Conservation (phyloP, 768 basidiomycete species). For the Nevesoporus exiguus region DNA sequence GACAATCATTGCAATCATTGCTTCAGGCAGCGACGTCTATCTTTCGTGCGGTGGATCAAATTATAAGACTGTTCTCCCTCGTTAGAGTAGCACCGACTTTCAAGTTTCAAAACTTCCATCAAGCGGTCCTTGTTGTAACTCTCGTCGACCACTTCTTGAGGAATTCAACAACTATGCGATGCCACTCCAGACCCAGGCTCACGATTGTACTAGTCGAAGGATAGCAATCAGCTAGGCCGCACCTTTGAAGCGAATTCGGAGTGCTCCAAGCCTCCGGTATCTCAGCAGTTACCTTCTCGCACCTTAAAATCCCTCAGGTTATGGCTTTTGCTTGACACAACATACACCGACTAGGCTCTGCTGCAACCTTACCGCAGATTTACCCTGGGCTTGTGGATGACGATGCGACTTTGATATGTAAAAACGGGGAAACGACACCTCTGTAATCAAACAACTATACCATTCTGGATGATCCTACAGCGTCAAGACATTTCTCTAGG, state of each 20-base stretch:
- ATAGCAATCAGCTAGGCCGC: neutral
- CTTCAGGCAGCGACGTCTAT: slow-evolving; percentile 10
- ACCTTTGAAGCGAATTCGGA: neutral
- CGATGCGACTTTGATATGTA: neutral
- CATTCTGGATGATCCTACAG: slow-evolving; percentile 21
- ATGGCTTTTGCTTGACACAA: too few relatives aligned
- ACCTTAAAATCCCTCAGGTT: too few relatives aligned
- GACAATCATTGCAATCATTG: slow-evolving; percentile 12
- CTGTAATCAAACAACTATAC: slow-evolving; percentile 5
- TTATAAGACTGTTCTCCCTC: slow-evolving; percentile 7
- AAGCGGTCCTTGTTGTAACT: too few relatives aligned
- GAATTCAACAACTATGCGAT: too few relatives aligned
- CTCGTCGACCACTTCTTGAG: too few relatives aligned
- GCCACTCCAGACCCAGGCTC: too few relatives aligned
- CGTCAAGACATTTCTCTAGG: slow-evolving; percentile 72
- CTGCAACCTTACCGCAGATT: neutral
- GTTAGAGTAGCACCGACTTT: slow-evolving; percentile 9
- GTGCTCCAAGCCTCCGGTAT: neutral
- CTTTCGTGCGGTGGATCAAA: slow-evolving; percentile 15
- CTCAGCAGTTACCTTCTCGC: too few relatives aligned
- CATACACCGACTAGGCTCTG: too few relatives aligned
- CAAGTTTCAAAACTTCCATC: too few relatives aligned
- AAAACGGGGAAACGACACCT: neutral
- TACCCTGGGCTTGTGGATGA: neutral
- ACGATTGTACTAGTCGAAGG: too few relatives aligned